Conservation (phyloP, 2,329 filamentous ascomycete species). For the Emmonsiellopsis sp. region DNA sequence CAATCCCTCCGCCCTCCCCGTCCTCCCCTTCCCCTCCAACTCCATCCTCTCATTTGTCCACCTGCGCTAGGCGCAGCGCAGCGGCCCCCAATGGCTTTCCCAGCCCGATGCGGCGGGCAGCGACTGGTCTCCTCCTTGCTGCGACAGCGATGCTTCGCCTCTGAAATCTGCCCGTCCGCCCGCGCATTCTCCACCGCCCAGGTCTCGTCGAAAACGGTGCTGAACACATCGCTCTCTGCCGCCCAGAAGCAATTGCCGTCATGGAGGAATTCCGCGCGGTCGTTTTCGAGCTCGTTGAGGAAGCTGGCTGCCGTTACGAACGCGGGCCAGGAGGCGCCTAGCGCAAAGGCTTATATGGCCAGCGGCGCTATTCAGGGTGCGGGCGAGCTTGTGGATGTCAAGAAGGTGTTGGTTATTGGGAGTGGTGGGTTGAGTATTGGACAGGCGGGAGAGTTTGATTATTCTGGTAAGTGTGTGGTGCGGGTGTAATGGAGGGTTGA, state of each 20-base stretch:
- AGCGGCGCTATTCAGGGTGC: constrained; percentile 76
- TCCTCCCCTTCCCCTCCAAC: not conserved
- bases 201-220: constrained; percentile 17
- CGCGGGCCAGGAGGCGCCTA: constrained; percentile 60
- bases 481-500: too few species aligned
- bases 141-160: constrained; percentile 32
- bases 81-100: constrained; percentile 35
- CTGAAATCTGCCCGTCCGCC: constrained; percentile 26
- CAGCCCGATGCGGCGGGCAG: constrained; percentile 35
- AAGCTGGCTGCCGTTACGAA: constrained; percentile 21
- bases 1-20: not conserved
- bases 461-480: constrained; percentile 60
- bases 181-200: constrained; percentile 32
- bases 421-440: constrained; percentile 93
- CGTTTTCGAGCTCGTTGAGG: constrained; percentile 33
- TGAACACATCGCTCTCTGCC: constrained; percentile 11
- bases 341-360: constrained; percentile 77
- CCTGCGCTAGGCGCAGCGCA: constrained; percentile 20
- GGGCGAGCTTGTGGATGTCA: constrained; percentile 73
- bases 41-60: constrained; percentile 11
- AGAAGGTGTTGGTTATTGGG: constrained; percentile 95
- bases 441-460: constrained; percentile 96
- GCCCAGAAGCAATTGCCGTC: constrained; percentile 23
- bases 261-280: constrained; percentile 33
- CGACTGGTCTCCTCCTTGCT: constrained; percentile 29